Conservation (phyloP, 1,284 basidiomycete genomes). For the Puccinia coronata region DNA sequence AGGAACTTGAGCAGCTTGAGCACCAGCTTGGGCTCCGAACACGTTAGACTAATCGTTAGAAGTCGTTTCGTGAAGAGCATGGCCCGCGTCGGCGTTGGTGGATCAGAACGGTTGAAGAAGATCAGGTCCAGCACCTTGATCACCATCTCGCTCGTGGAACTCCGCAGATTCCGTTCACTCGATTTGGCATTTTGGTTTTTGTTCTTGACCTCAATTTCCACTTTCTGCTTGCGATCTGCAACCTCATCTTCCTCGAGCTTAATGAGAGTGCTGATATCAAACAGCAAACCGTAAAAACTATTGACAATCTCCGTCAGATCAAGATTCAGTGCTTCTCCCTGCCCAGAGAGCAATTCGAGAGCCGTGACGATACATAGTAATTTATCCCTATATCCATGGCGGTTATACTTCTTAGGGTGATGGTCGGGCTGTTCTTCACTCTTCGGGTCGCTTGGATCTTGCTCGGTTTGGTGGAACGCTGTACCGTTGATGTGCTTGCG, state of each 20-base stretch:
- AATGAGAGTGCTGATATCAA: slow-evolving; percentile 48
- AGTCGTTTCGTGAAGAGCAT: slow-evolving; percentile 92
- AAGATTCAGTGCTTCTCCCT: slow-evolving; percentile 93
- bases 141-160: slow-evolving; percentile 66
- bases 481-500: slow-evolving; percentile 70
- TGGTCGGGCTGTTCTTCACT: slow-evolving; percentile 56
- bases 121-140: slow-evolving; percentile 79
- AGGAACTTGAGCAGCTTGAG: slow-evolving; percentile 74
- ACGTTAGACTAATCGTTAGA: slow-evolving; percentile 73
- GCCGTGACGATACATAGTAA: slow-evolving; percentile 89
- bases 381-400: slow-evolving; percentile 66
- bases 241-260: slow-evolving; percentile 26
- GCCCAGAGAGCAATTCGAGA: slow-evolving; percentile 91
- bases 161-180: slow-evolving; percentile 4
- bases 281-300: slow-evolving; percentile 35
- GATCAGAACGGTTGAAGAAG: slow-evolving; percentile 67
- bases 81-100: slow-evolving; percentile 71
- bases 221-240: background rate
- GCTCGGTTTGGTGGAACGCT: slow-evolving; percentile 51
- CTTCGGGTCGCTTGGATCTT: slow-evolving; percentile 49
- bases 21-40: slow-evolving; percentile 68
- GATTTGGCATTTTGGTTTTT: background rate
- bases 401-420: slow-evolving; percentile 54
- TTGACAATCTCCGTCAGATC: slow-evolving; percentile 87
- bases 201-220: background rate